Conservation (phyloP, 2,329 filamentous ascomycete species). For the Lanzia echinophila region DNA sequence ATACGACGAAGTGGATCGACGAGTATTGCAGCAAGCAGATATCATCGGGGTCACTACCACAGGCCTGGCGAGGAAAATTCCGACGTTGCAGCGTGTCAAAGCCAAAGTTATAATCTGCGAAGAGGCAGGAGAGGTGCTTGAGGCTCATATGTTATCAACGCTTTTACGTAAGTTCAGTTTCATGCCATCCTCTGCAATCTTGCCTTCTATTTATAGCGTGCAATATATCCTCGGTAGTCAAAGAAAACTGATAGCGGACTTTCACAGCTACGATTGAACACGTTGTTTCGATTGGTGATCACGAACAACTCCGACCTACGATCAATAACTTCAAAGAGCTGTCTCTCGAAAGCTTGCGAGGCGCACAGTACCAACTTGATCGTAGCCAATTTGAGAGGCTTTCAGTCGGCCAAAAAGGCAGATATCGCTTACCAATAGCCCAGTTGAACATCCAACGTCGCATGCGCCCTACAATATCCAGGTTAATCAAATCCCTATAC, state of each 20-base stretch:
- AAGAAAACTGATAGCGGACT: slow-evolving; percentile 17
- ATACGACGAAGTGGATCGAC: slow-evolving; percentile 4
- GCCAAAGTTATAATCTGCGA: slow-evolving; percentile 36
- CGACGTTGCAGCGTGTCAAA: slow-evolving; percentile 35
- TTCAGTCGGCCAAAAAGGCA: slow-evolving; percentile 13
- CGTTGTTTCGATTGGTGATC: slow-evolving; percentile 38
- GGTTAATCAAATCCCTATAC: slow-evolving; percentile 21
- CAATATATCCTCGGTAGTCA: neutral
- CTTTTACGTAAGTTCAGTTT: slow-evolving; percentile 23
- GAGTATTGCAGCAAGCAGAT: slow-evolving; percentile 23
- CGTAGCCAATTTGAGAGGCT: slow-evolving; percentile 27
- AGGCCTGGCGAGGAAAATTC: slow-evolving; percentile 42
- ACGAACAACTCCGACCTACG: slow-evolving; percentile 36
- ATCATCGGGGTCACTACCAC: slow-evolving; percentile 49
- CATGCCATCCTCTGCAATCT: no score
- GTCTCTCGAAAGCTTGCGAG: slow-evolving; percentile 27
- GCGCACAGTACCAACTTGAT: slow-evolving; percentile 22
- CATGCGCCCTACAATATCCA: slow-evolving; percentile 27
- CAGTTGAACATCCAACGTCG: slow-evolving; percentile 25
- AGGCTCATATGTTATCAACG: slow-evolving; percentile 35
- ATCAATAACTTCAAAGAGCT: slow-evolving; percentile 21
- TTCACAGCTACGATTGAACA: slow-evolving; percentile 35
- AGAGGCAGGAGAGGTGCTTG: slow-evolving; percentile 39
- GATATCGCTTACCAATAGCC: slow-evolving; percentile 18
- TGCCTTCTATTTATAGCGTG: slow-evolving; percentile 36